Conservation (phyloP, 2,329 filamentous ascomycete species). For the Phoma sp. region DNA sequence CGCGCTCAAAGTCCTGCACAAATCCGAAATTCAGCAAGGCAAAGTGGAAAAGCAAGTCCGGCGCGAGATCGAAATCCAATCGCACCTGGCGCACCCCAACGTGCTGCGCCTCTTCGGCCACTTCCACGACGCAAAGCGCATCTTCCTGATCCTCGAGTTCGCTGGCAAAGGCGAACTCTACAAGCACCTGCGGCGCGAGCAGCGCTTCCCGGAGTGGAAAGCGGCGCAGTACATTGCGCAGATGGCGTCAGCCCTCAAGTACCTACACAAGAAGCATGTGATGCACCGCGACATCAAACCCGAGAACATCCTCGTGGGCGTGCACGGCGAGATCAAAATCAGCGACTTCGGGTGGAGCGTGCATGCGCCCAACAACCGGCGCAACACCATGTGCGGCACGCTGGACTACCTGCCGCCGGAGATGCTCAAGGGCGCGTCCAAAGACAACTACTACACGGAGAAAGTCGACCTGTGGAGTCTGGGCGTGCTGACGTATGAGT, state of each 20-base stretch:
- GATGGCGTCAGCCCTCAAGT: conserved; percentile 87
- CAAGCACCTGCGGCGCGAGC: conserved; percentile 81
- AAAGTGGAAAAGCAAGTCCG: conserved; percentile 87
- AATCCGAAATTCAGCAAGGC: conserved; percentile 78
- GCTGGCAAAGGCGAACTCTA: conserved; percentile 86
- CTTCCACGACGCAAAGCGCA: conserved; percentile 87
- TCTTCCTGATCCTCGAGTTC: conserved; percentile 87
- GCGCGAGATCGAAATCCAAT: conserved; percentile 88
- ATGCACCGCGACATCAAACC: conserved; percentile 98
- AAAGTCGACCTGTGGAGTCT: conserved; percentile 97
- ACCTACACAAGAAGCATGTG: conserved; percentile 94
- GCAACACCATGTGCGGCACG: conserved; percentile 95
- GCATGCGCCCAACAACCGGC: conserved; percentile 91
- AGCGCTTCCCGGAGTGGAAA: conserved; percentile 83
- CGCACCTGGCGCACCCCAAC: conserved; percentile 84
- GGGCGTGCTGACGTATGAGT: conserved; percentile 94
- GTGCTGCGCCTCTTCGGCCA: conserved; percentile 84
- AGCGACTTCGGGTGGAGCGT: conserved; percentile 99
- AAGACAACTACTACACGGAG: conserved; percentile 89
- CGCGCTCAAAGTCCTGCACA: conserved; percentile 85
- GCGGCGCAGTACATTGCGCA: conserved; percentile 87
- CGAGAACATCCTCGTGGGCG: conserved; percentile 93
- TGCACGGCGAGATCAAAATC: conserved; percentile 98
- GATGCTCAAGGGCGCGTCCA: conserved; percentile 85
- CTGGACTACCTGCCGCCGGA: conserved; percentile 97